phyloP scores from a whole-genome alignment of 108 stramenopile genomes.

The Nannochloropsis oceanica region DNA sequence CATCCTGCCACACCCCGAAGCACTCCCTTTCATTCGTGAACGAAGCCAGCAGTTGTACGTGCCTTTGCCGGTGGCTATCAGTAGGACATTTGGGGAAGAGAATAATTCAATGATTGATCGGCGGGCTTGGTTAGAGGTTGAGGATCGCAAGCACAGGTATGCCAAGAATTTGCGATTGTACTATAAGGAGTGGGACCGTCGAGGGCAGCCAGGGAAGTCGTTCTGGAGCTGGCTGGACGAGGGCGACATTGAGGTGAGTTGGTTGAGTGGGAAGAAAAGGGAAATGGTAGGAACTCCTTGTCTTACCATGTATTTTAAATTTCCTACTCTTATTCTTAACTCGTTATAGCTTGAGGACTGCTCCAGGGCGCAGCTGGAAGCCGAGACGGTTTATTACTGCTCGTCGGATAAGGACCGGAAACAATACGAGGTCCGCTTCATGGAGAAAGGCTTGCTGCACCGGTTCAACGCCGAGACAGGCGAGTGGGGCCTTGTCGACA shows the following conservation, averaged over 20 bases:
- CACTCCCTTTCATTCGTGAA: not conserved
- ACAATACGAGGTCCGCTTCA: conserved; percentile 40
- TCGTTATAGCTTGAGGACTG: conserved; percentile 32
- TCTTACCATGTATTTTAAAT: not conserved
- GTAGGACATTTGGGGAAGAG: conserved; percentile 35
- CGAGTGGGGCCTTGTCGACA: conserved; percentile 31
- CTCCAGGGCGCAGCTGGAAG: conserved; percentile 54
- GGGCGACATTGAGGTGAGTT: conserved; percentile 4
- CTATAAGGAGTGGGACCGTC: conserved; percentile 45
- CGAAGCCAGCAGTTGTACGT: not conserved
- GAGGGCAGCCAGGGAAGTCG: conserved; percentile 42
- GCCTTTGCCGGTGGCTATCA: not conserved
- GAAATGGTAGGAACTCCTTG: not conserved
- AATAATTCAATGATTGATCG: conserved; percentile 60
- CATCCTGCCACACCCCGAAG: not conserved
- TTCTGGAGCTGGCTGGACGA: conserved; percentile 79
- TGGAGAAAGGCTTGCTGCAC: not conserved
- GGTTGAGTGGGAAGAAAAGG: not conserved
- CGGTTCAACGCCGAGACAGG: not conserved
- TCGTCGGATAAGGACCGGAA: conserved; percentile 40
- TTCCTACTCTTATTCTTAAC: not conserved
- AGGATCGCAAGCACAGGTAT: conserved; percentile 74
- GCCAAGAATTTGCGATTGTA: conserved; percentile 75
- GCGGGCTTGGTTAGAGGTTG: conserved; percentile 73
- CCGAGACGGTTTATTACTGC: conserved; percentile 63